Evolutionary conservation across 2,329 filamentous ascomycete species (phyloP), one percentile per base, ranked within the genome.

Genomic region (Hypoxylon sp.): DNA sequence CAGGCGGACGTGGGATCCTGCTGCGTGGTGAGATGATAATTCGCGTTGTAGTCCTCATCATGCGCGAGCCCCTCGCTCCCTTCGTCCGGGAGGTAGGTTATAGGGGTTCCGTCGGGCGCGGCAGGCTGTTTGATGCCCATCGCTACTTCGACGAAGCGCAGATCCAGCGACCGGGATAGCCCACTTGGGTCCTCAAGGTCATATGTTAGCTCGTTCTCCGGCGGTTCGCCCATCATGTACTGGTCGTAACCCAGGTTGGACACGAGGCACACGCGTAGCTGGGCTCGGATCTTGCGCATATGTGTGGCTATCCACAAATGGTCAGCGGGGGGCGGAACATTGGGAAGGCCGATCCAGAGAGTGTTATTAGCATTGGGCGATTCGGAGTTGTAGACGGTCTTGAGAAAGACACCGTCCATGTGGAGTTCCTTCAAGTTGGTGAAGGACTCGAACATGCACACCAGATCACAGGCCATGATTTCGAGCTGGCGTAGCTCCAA

Each of bases 81-180:
- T n/a, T n/a, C n/a, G n/a, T 56, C 56, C 1, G 70, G 69, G 11
- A 71, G 55, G 50, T 72, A 75, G 21, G 68, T 63, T 5, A 75
- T 63, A 1, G 67, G 58, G 5, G 69, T 62, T 15, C 72, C 70
- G 2, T 63, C 62, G 1, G 67, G 61, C 12, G 63, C 59, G 15
- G 63, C 56, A 1, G 73, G 73, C 50, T 78, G 75, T 34, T 63
- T 55, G 23, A 74, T 60, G 19, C 75, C 75, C 51, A 63, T 69
- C 23, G 70, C 71, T 3, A 77, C 73, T 55, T 78, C 75, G 44
- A 78, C 74, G 51, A 78, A 78, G 37, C 75, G 75, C 61, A 77
- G 73, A 15, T 74, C 73, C 13, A 78, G 45, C 46, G 65, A 68
- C 29, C 75, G 70, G 7, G 67, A 67, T 16, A 75, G 67, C 2